Evolutionary conservation across 108 stramenopile genomes (phyloP), one percentile per base, ranked within the genome.

Genomic region (Pseudonitzschia pungens): DNA sequence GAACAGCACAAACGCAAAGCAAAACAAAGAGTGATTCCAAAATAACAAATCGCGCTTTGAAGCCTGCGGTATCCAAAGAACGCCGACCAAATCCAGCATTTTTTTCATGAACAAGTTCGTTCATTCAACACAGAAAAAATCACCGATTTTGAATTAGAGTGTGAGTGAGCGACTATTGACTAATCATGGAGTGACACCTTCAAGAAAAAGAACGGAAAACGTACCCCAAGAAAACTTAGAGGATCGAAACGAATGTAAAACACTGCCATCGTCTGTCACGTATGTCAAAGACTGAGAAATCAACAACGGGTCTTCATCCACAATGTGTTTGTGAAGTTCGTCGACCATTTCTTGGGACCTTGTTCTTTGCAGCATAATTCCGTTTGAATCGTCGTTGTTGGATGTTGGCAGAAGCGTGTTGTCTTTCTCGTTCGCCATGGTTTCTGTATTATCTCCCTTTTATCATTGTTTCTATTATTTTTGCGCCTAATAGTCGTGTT

Each of bases 201-300:
- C 52, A 0, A 18, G 18, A 32, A 55, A 14, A 0, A 2, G 0
- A 58, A 71, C 6, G 12, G 0, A 42, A 57, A 32, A 80, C 92
- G 70, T 73, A 93, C 92, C 81, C 51, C 78, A 81, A 20, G 89
- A 87, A 82, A 92, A 94, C 1, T 90, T 85, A 31, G 91, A 83
- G 36, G 93, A 92, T 32, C 88, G 83, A 80, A 92, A 94, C 48
- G 83, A 85, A 44, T 92, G 80, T 21, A 91, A 31, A 14, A 92
- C 87, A 63, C 85, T 86, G 50, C 91, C 93, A 81, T 94, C 90
- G 72, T 94, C 93, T 43, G 93, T 94, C 43, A 94, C 93, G 71
- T 92, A 94, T 26, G 93, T 94, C 57, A 94, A 69, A 4, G 90
- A 87, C 70, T 94, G 93, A 4, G 93, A 91, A 72, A 94, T 94